Conservation (phyloP, 2,329 filamentous ascomycete species). For the Trichoderma gracile region DNA sequence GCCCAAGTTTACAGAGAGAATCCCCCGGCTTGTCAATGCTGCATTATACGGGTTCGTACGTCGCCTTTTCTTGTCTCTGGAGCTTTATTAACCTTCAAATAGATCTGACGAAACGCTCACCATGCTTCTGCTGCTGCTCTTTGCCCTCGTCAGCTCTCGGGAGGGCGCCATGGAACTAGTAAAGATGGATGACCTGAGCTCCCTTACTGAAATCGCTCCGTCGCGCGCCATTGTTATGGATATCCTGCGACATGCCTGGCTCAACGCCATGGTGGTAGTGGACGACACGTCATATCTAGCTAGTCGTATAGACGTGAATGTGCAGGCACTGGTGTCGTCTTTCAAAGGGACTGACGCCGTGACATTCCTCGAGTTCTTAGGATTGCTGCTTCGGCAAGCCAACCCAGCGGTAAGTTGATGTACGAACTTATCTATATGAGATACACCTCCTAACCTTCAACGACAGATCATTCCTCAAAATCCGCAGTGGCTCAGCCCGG, state of each 20-base stretch:
- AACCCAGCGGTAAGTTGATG: constrained; percentile 47
- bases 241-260: constrained; percentile 58
- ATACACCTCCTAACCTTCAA: constrained; percentile 10
- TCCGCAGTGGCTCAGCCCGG: constrained; percentile 54
- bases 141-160: constrained; percentile 54
- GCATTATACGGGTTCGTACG: constrained; percentile 50
- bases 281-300: constrained; percentile 38
- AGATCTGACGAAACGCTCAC: constrained; percentile 56
- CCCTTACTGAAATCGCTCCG: constrained; percentile 59
- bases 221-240: constrained; percentile 56
- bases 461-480: constrained; percentile 49
- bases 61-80: neutral
- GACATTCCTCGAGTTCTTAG: constrained; percentile 60
- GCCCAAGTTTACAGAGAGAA: constrained; percentile 52
- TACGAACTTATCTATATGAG: neutral
- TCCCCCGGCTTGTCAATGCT: constrained; percentile 54
- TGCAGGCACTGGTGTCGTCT: constrained; percentile 52
- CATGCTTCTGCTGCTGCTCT: constrained; percentile 58
- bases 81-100: neutral
- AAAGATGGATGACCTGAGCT: constrained; percentile 51
- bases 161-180: constrained; percentile 54
- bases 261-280: constrained; percentile 46
- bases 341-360: constrained; percentile 62
- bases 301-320: constrained; percentile 48
- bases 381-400: constrained; percentile 52